phyloP scores from a whole-genome alignment of 768 basidiomycete species.

The Heimioporus sp. region DNA sequence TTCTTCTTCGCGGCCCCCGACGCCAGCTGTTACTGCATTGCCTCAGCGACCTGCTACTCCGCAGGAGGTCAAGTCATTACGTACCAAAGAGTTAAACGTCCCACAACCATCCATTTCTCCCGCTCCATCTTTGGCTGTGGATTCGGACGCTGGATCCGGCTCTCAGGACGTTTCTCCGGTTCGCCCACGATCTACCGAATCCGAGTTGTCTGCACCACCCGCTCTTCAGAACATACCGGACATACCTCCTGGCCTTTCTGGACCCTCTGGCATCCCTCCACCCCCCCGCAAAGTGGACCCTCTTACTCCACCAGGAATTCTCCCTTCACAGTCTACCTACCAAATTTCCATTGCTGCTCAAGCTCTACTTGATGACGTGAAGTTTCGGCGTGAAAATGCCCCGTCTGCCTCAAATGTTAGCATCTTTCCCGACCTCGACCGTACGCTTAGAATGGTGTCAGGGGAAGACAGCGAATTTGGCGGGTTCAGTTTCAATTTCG shows the following conservation, averaged over 20 bases:
- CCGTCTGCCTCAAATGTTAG: conserved; percentile 42
- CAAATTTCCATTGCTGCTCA: conserved; percentile 87
- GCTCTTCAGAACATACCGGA: conserved; percentile 52
- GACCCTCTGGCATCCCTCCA: conserved; percentile 48
- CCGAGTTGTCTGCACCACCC: conserved; percentile 34
- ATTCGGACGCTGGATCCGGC: conserved; percentile 47
- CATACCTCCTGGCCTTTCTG: conserved; percentile 58
- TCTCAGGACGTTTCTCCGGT: conserved; percentile 43
- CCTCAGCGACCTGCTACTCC: conserved; percentile 46
- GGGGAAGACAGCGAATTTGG: conserved; percentile 58
- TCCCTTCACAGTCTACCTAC: conserved; percentile 54
- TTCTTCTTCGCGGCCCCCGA: conserved; percentile 57
- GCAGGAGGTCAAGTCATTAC: conserved; percentile 38
- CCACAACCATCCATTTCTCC: conserved; percentile 40
- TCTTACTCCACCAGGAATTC: conserved; percentile 44
- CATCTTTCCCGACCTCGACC: conserved; percentile 89
- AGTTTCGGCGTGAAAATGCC: conserved; percentile 64
- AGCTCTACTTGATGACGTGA: conserved; percentile 81
- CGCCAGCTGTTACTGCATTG: conserved; percentile 40
- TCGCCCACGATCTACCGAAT: conserved; percentile 41
- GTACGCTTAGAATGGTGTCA: conserved; percentile 71
- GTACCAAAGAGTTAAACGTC: conserved; percentile 40
- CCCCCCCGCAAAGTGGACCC: conserved; percentile 49
- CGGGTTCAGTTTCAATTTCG: conserved; percentile 85
- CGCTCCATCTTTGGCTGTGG: conserved; percentile 46